A percentile compares a stretch with the other conserved stretches of the same genome.
Conservation (phyloP, 2,329 filamentous ascomycete species). For the Zymoseptoria tritici region DNA sequence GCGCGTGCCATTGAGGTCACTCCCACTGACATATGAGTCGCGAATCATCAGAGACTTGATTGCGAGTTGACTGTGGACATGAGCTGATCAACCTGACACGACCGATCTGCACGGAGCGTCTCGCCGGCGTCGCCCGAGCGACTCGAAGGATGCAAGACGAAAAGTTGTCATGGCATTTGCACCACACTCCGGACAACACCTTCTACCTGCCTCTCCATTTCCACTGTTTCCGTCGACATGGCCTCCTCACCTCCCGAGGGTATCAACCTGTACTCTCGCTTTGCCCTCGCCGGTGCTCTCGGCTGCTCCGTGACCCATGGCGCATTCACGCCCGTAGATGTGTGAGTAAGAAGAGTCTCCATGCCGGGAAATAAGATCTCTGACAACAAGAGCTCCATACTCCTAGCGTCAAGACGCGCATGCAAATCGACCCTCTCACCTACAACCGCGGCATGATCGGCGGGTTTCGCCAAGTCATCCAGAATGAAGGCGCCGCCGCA, state of each 20-base stretch:
- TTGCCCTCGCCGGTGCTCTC: conserved; percentile 89
- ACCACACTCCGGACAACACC: too few relatives aligned
- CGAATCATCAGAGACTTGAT: too few relatives aligned
- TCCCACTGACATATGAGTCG: too few relatives aligned
- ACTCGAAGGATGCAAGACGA: neutral
- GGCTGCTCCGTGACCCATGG: conserved; percentile 96
- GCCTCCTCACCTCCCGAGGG: conserved; percentile 28
- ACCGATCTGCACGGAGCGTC: too few relatives aligned
- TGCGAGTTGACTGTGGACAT: too few relatives aligned
- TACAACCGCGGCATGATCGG: conserved; percentile 81
- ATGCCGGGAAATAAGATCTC: neutral
- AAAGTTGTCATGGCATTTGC: neutral
- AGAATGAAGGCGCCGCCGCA: conserved; percentile 72
- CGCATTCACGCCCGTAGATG: conserved; percentile 89
- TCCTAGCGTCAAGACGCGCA: conserved; percentile 78
- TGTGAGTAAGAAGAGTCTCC: conserved; percentile 61
- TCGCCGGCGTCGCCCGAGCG: too few relatives aligned
- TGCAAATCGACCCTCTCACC: conserved; percentile 77
- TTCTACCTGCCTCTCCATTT: neutral
- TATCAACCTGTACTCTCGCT: conserved; percentile 75
- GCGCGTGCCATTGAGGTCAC: too few relatives aligned
- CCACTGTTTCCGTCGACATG: neutral
- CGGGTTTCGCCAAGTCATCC: conserved; percentile 74
- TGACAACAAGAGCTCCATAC: neutral
- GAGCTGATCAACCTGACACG: too few relatives aligned